Percentiles rank a stretch among this genome's conserved stretches.
Evolutionary conservation across 1,284 basidiomycete species (phyloP).

Genomic region (Malassezia arunalokei): DNA sequence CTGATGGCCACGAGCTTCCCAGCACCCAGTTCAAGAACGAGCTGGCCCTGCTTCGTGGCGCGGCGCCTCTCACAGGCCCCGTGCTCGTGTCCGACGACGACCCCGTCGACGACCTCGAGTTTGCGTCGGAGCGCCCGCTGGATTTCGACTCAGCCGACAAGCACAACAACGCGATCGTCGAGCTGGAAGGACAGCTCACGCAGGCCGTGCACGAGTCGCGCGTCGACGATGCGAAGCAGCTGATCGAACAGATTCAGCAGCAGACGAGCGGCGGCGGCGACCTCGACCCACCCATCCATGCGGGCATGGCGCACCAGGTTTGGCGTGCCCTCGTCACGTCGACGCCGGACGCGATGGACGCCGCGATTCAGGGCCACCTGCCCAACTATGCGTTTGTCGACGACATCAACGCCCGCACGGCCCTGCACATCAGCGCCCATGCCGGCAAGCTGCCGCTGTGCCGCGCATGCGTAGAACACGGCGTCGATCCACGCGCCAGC

Average conservation of each 20-base stretch:
- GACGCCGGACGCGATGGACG: conserved; percentile 23
- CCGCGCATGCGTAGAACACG: conserved; percentile 64
- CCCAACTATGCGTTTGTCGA: conserved; percentile 83
- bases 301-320: conserved; percentile 35
- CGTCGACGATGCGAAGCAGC: conserved; percentile 24
- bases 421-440: conserved; percentile 85
- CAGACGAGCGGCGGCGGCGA: neutral
- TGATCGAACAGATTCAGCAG: conserved; percentile 19
- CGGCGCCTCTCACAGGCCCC: conserved; percentile 6
- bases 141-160: conserved; percentile 37
- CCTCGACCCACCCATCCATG: conserved; percentile 23
- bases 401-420: conserved; percentile 90
- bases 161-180: conserved; percentile 30
- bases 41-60: conserved; percentile 5
- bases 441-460: conserved; percentile 71
- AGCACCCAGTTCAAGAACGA: conserved; percentile 9
- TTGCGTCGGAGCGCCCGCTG: conserved; percentile 30
- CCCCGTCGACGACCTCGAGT: conserved; percentile 16
- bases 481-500: conserved; percentile 57
- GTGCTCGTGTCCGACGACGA: conserved; percentile 9
- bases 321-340: conserved; percentile 41
- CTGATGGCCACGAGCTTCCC: conserved; percentile 23
- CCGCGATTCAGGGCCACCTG: conserved; percentile 26
- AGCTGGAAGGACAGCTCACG: conserved; percentile 36
- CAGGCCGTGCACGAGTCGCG: conserved; percentile 28